Conservation (phyloP, 2,329 filamentous ascomycete species). For the Chaetomiaceae sp. region DNA sequence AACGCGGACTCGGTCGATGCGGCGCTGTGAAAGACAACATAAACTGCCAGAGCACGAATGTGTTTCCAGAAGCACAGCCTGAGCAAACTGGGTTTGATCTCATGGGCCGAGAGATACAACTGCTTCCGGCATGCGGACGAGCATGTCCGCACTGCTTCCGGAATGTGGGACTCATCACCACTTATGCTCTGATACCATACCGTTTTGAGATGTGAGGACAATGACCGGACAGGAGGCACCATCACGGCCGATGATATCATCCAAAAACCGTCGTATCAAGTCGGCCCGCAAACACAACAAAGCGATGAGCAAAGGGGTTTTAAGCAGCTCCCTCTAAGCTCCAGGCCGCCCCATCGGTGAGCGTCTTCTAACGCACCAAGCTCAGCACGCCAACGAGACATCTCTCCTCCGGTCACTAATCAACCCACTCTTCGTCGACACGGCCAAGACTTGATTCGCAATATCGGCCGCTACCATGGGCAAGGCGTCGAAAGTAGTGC, state of each 20-base stretch:
- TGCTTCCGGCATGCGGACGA: neutral
- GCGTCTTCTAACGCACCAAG: too few relatives aligned
- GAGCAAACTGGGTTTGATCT: too few relatives aligned
- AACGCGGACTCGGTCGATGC: too few relatives aligned
- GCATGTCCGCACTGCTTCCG: neutral
- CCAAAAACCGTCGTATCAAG: neutral
- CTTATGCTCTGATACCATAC: neutral
- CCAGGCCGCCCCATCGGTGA: too few relatives aligned
- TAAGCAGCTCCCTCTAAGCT: neutral
- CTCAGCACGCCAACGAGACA: too few relatives aligned
- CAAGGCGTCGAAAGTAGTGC: constrained; percentile 2
- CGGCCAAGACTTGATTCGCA: neutral
- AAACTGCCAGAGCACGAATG: too few relatives aligned
- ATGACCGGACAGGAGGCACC: neutral
- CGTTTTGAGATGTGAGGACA: neutral
- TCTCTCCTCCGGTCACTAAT: too few relatives aligned
- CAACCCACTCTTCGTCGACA: neutral
- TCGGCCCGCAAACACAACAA: neutral
- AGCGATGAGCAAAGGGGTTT: neutral
- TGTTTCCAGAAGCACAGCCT: too few relatives aligned
- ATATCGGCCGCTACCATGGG: constrained; percentile 13
- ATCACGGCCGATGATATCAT: neutral
- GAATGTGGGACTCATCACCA: neutral
- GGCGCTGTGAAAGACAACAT: too few relatives aligned
- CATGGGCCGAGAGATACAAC: too few relatives aligned